Base-by-base conservation (phyloP, 345 rosid species). In the Leavenworthia alabamica region DNA sequence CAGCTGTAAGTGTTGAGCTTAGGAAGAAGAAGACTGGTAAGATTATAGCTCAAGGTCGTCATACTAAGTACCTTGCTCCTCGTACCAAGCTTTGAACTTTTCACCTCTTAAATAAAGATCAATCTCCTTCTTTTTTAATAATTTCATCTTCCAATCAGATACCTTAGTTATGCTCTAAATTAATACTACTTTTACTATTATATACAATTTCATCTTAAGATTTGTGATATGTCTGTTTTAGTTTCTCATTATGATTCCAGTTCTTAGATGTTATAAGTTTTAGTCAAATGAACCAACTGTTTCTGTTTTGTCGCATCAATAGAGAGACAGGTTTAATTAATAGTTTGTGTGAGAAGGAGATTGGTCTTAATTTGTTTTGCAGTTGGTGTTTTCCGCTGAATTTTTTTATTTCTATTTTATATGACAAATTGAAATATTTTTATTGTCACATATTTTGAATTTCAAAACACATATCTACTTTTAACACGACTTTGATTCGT, bases 1-100 rank as follows among this genome's bases (percentile, higher is more conserved):
- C 78, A 22, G 98, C 86, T 3, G 80, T 64, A 6, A 83, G 81
- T 23, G 88, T 92, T 14, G 98, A 92, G 70, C 24, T 89, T 9
- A 81, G 90, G 82, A 89, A 89, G 86, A 91, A 86, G 70, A 73
- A 66, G 33, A 83, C 56, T 35, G 96, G 95, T 47, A 92, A 86
- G 76, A 62, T 86, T 29, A 75, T 86, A 7, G 98, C 98, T 44
- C 95, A 83, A 74, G 96, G 95, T 2, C 98, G 95, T 15, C 98
- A 92, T 65, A 89, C 98, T 26, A 89, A 86, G 78, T 92, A 89
- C 72, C 85, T 89, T 52, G 52, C 77, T 46, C 26, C 69, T 12
- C 12, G 77, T 59, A 72, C 80, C 60, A 86, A 81, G 77, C 52
- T 86, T 74, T 90, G 77, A 78, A 68, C 0, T 2, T 27, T 46